These are phyloP conservation scores for Skeletonema marinoi DNA, from an alignment of 108 stramenopile genomes.

Conservation along the genomic window DNA sequence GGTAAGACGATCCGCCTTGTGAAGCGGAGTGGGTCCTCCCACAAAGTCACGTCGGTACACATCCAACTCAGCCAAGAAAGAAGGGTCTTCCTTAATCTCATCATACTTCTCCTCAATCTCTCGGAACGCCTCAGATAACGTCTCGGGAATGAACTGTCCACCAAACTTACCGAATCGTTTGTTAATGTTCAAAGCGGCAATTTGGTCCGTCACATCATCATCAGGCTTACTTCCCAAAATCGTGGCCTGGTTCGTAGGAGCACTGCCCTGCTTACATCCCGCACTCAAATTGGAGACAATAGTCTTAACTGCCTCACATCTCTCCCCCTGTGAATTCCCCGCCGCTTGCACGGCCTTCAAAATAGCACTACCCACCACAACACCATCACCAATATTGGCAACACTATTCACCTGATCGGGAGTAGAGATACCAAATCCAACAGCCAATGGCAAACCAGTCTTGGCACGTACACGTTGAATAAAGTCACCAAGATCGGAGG, in stretches of 20 bases:
- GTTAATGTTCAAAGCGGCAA: constrained; percentile 35
- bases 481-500: constrained; percentile 90
- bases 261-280: constrained; percentile 70
- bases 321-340: constrained; percentile 78
- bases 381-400: constrained; percentile 93
- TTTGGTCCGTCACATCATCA: constrained; percentile 46
- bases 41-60: constrained; percentile 91
- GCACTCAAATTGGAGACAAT: constrained; percentile 66
- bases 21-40: constrained; percentile 94
- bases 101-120: constrained; percentile 93
- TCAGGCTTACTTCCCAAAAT: constrained; percentile 73
- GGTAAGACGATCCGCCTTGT: constrained; percentile 90
- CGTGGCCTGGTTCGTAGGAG: constrained; percentile 73
- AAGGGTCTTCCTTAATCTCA: constrained; percentile 84
- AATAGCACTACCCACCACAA: constrained; percentile 96
- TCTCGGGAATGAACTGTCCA: constrained; percentile 98
- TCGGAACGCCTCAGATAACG: constrained; percentile 93
- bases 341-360: constrained; percentile 88
- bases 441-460: constrained; percentile 92
- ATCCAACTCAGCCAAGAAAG: constrained; percentile 92
- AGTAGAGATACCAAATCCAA: constrained; percentile 96
- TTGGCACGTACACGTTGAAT: constrained; percentile 85
- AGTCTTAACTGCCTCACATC: constrained; percentile 75
- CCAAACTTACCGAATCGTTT: constrained; percentile 94
- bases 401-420: constrained; percentile 91